Conservation (phyloP, 306 rosid species). For the Alnus glutinosa region DNA sequence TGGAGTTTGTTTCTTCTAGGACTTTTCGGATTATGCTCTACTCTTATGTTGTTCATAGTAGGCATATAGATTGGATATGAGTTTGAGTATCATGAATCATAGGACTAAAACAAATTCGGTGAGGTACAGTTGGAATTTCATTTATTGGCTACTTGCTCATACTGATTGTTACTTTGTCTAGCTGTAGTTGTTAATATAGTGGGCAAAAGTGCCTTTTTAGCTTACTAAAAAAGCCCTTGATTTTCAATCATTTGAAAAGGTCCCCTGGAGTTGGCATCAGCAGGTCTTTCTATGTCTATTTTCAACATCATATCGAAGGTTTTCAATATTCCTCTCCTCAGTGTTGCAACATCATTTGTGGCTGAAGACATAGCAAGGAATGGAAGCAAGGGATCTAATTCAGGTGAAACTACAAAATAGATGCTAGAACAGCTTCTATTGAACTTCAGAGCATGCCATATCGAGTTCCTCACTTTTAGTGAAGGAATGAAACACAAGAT, state of each 20-base stretch:
- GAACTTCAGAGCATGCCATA: not conserved
- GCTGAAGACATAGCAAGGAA: conserved; percentile 81
- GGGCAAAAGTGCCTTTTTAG: not conserved
- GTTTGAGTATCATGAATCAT: not conserved
- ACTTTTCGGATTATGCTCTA: not conserved
- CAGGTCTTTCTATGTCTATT: conserved; percentile 86
- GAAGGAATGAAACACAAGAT: not conserved
- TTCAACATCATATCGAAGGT: conserved; percentile 87
- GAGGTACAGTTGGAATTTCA: not conserved
- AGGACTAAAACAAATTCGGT: not conserved
- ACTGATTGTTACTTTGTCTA: not conserved
- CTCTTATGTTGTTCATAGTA: not conserved
- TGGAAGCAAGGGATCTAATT: conserved; percentile 41
- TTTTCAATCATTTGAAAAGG: conserved; percentile 41
- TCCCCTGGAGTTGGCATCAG: conserved; percentile 84
- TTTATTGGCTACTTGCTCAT: not conserved
- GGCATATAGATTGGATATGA: not conserved
- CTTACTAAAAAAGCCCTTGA: not conserved
- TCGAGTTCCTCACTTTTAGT: not conserved
- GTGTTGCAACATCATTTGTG: conserved; percentile 97
- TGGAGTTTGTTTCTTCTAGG: not conserved
- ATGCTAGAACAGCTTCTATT: not conserved
- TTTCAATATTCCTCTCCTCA: conserved; percentile 88
- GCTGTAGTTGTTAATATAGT: not conserved
- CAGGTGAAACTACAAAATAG: conserved; percentile 49